Conservation (phyloP, 441 rosid species). For the Geranium incanum region DNA sequence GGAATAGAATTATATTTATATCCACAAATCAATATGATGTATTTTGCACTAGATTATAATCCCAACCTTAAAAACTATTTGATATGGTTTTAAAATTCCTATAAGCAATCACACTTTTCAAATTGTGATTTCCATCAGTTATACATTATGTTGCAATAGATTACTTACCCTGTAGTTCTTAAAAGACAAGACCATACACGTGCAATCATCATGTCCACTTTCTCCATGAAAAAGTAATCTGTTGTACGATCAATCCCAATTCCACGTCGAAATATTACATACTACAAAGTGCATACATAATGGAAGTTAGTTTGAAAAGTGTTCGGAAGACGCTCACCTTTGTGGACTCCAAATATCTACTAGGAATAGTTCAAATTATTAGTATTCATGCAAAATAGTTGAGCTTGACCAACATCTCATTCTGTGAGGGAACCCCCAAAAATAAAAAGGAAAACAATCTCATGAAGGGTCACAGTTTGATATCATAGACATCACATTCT, state of each 20-base stretch:
- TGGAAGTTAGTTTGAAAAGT: slow-evolving; percentile 7
- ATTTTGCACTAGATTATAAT: slow-evolving; percentile 2
- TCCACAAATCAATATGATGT: neutral
- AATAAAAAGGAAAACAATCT: neutral
- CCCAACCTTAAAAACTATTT: neutral
- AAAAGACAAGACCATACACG: slow-evolving; percentile 45
- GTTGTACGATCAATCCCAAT: slow-evolving; percentile 63
- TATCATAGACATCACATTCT: neutral
- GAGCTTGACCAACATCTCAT: neutral
- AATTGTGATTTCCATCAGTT: neutral
- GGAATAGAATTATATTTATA: neutral
- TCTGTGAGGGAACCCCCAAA: neutral
- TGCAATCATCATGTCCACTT: slow-evolving; percentile 45
- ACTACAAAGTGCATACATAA: slow-evolving; percentile 25
- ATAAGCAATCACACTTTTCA: slow-evolving; percentile 2
- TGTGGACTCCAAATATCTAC: neutral
- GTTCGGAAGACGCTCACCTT: neutral
- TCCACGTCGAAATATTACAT: slow-evolving; percentile 67
- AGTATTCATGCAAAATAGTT: neutral
- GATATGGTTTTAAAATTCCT: neutral
- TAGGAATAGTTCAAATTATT: too few species aligned
- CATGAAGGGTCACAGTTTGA: neutral
- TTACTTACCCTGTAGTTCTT: slow-evolving; percentile 43
- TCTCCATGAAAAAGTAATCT: slow-evolving; percentile 50
- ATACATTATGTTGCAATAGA: neutral